A percentile compares a stretch with the other conserved stretches of the same genome.
Evolutionary conservation across 352 stramenopile species (phyloP).

Genomic region (Pythium brachiatum): DNA sequence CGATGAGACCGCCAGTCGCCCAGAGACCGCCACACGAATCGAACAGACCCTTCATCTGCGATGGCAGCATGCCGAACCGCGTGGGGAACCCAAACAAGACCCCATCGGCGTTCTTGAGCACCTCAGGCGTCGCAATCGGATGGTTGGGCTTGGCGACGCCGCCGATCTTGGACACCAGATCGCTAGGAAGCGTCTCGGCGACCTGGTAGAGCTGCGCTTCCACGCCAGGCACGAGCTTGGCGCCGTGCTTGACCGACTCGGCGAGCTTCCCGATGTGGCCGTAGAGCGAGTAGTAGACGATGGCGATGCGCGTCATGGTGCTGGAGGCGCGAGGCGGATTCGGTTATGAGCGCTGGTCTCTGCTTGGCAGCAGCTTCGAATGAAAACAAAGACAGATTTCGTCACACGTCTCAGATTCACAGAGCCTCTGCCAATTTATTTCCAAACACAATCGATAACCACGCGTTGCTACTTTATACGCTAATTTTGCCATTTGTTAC

Average conservation of each 20-base stretch:
- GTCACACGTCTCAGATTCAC: slow-evolving; percentile 1
- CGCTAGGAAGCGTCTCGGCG: slow-evolving; percentile 51
- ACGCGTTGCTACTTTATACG: too few relatives aligned
- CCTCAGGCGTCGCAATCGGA: slow-evolving; percentile 40
- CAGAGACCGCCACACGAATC: slow-evolving; percentile 68
- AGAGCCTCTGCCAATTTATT: too few relatives aligned
- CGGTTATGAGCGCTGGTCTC: too few relatives aligned
- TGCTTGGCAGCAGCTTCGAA: too few relatives aligned
- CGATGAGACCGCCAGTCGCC: slow-evolving; percentile 44
- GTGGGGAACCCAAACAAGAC: slow-evolving; percentile 76
- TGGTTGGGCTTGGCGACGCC: slow-evolving; percentile 46
- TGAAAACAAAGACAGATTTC: too few relatives aligned
- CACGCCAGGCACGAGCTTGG: slow-evolving; percentile 42
- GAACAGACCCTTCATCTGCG: slow-evolving; percentile 75
- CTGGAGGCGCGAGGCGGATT: too few relatives aligned
- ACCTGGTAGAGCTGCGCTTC: slow-evolving; percentile 51
- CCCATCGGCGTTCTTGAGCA: slow-evolving; percentile 56
- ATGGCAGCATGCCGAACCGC: slow-evolving; percentile 52
- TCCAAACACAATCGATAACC: too few relatives aligned
- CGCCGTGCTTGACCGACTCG: slow-evolving; percentile 42
- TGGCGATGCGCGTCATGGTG: slow-evolving; percentile 17
- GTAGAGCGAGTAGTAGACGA: slow-evolving; percentile 63
- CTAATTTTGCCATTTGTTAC: too few relatives aligned
- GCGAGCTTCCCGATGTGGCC: slow-evolving; percentile 63
- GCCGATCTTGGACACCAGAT: slow-evolving; percentile 62